Conservation (phyloP, 805 yeast genomes). For the Monosporozyma unispora region DNA sequence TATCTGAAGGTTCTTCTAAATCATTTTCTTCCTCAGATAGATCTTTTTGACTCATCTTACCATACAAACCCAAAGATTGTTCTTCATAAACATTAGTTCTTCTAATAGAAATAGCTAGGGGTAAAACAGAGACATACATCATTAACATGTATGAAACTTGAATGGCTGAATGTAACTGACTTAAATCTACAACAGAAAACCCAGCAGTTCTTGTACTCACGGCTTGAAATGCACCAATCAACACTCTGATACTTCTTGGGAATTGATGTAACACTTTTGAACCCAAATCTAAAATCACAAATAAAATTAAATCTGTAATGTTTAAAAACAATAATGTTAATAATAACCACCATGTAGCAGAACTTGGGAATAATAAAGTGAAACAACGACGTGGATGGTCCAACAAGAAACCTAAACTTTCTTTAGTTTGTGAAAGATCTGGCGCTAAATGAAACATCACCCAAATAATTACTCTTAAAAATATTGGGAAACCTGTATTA, state of each 20-base stretch:
- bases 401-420: conserved; percentile 73
- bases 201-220: conserved; percentile 94
- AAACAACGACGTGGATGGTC: conserved; percentile 98
- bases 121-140: conserved; percentile 97
- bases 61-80: conserved; percentile 88
- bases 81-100: conserved; percentile 97
- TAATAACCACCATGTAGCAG: conserved; percentile 93
- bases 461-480: conserved; percentile 80
- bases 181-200: conserved; percentile 60
- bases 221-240: conserved; percentile 86
- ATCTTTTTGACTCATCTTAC: conserved; percentile 24
- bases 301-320: conserved; percentile 68
- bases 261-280: conserved; percentile 43
- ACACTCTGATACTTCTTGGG: conserved; percentile 57
- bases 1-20: conserved; percentile 6
- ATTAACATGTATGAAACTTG: conserved; percentile 89
- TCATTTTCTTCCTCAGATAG: conserved; percentile 18
- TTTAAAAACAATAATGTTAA: conserved; percentile 65
- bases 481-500: conserved; percentile 88
- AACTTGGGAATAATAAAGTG: conserved; percentile 81
- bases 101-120: conserved; percentile 91
- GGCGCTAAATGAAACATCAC: conserved; percentile 55
- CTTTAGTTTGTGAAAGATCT: conserved; percentile 53
- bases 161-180: conserved; percentile 75
- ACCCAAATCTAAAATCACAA: conserved; percentile 66